Evolutionary conservation across 305 asterid genomes (phyloP), one percentile per base, ranked within the genome.

Genomic region (Euphrasia arctica): DNA sequence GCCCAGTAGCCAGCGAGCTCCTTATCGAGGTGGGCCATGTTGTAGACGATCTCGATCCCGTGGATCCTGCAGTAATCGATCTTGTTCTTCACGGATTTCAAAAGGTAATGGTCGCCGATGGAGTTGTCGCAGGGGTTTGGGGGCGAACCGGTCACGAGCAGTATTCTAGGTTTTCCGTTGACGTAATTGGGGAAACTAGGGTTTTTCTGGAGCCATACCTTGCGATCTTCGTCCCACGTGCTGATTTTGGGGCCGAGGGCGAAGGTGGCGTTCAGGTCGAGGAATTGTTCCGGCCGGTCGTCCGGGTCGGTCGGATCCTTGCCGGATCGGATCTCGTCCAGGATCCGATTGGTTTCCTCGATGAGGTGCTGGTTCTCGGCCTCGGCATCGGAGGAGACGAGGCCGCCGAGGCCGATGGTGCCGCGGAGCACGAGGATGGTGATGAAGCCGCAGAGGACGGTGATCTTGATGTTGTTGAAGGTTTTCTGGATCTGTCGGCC

Each of bases 361-460:
- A 65, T 65, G 54, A 89, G 68, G 4, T 82, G 83, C 74, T 76
- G 82, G 74, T 74, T 89, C 50, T 82, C 87, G 0, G 85, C 88
- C 4, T 91, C 95, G 3, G 95, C 78, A 47, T 83, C 97, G 32
- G 78, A 56, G 48, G 95, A 85, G 6, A 73, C 75, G 45, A 91
- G 83, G 76, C 74, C 85, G 14, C 94, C 87, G 9, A 91, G 54
- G 4, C 97, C 98, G 58, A 91, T 87, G n/a, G 98, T 91, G 62
- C 98, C 98, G 18, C 98, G 95, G 12, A 91, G 88, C 3, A 91
- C 98, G 28, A 91, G 87, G 51, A 91, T 89, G 8, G 98, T 91
- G 65, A 91, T 95, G 71, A 91, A 87, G 62, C 98, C 98, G 66
- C 98, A 91, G 60, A 91, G 82, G 45, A 91, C 72, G 0, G 98